phyloP scores from a whole-genome alignment of 2,329 filamentous ascomycete species.

The Stachybotrys chlorohalonatus region DNA sequence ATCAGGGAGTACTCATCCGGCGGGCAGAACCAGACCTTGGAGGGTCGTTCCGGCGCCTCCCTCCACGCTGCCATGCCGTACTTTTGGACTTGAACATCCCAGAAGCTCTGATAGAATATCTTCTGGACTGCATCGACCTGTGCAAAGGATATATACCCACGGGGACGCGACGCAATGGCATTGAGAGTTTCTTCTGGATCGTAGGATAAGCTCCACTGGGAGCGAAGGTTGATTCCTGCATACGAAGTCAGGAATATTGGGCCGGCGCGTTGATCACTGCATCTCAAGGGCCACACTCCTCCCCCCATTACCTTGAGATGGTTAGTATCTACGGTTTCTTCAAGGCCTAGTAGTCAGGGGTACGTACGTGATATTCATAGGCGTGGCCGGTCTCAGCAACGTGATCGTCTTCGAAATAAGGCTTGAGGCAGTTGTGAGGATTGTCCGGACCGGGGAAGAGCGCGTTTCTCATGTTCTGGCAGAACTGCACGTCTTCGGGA shows the following conservation, averaged over 20 bases:
- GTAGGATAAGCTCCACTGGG: background rate
- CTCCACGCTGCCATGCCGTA: conserved; percentile 14
- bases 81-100: conserved; percentile 12
- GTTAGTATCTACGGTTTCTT: conserved; percentile 1
- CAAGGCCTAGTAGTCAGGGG: background rate
- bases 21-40: conserved; percentile 10
- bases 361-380: conserved; percentile 12
- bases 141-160: conserved; percentile 5
- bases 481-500: conserved; percentile 3
- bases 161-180: conserved; percentile 1
- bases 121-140: conserved; percentile 6
- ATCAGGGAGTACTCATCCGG: background rate
- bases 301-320: conserved; percentile 11
- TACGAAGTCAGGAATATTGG: conserved; percentile 8
- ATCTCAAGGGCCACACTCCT: conserved; percentile 9
- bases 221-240: conserved; percentile 4
- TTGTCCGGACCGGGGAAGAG: conserved; percentile 1
- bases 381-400: conserved; percentile 12
- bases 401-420: conserved; percentile 14
- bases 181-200: conserved; percentile 1
- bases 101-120: conserved; percentile 15
- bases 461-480: conserved; percentile 2
- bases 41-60: conserved; percentile 6
- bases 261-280: background rate
- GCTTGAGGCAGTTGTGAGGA: conserved; percentile 4